A percentile compares a stretch with the other conserved stretches of the same genome.
These are phyloP conservation scores for Byssothecium circinans DNA, from an alignment of 2,329 filamentous ascomycete genomes.

Conservation along the genomic window DNA sequence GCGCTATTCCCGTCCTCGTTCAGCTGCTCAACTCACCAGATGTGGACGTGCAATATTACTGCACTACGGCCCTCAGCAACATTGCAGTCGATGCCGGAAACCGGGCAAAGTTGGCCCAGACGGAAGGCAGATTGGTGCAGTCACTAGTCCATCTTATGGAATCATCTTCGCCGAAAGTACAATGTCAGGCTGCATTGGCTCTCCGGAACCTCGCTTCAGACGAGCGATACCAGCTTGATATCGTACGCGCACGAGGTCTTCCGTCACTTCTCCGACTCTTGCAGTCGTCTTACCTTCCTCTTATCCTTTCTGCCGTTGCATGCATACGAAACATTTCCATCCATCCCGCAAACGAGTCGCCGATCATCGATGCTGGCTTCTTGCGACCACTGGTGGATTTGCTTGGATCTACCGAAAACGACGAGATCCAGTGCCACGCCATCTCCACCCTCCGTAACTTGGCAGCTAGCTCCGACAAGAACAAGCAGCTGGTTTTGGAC, in stretches of 20 bases:
- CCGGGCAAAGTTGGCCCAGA: slow-evolving; percentile 85
- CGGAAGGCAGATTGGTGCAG: slow-evolving; percentile 87
- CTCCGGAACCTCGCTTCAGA: slow-evolving; percentile 95
- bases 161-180: slow-evolving; percentile 88
- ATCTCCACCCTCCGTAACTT: slow-evolving; percentile 96
- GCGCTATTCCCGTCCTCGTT: slow-evolving; percentile 96
- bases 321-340: slow-evolving; percentile 99
- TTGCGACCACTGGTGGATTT: slow-evolving; percentile 90
- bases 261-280: slow-evolving; percentile 83
- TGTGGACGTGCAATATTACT: slow-evolving; percentile 99
- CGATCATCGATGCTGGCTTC: slow-evolving; percentile 97
- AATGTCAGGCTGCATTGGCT: slow-evolving; percentile 93
- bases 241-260: slow-evolving; percentile 85
- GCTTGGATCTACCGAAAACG: slow-evolving; percentile 92
- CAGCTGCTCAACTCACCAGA: slow-evolving; percentile 90
- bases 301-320: slow-evolving; percentile 94
- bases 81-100: slow-evolving; percentile 94
- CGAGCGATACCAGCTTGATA: slow-evolving; percentile 98
- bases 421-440: slow-evolving; percentile 98
- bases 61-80: slow-evolving; percentile 96
- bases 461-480: slow-evolving; percentile 93
- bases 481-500: slow-evolving; percentile 96
- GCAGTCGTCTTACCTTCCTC: slow-evolving; percentile 90
- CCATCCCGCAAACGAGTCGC: slow-evolving; percentile 94
- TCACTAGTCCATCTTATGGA: slow-evolving; percentile 96